Percentiles rank a stretch among this genome's conserved stretches.
Conservation (phyloP, 345 rosid species). For the Eucalyptus leucophloia region DNA sequence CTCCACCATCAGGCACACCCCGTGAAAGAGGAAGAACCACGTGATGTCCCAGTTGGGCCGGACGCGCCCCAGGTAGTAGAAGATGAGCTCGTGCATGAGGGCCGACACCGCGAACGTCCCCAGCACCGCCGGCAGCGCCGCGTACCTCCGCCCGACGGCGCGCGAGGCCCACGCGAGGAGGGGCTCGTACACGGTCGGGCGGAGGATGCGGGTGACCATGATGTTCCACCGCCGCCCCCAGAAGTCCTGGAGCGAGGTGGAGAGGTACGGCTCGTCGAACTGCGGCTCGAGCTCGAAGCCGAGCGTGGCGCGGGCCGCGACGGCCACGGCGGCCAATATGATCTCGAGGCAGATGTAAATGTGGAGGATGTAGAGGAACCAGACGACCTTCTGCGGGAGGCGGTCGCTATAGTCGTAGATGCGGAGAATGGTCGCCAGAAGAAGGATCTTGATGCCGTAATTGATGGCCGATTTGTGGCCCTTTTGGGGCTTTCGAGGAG, state of each 20-base stretch:
- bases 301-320: not conserved
- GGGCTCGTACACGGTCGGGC: constrained; percentile 11
- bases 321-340: not conserved
- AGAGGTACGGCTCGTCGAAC: constrained; percentile 15
- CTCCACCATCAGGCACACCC: constrained; percentile 3
- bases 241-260: constrained; percentile 21
- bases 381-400: not conserved
- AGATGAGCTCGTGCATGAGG: constrained; percentile 10
- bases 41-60: constrained; percentile 10
- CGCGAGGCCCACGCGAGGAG: not conserved
- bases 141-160: not conserved
- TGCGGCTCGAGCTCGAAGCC: constrained; percentile 20
- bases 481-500: not conserved
- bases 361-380: not conserved
- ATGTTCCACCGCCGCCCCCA: constrained; percentile 25
- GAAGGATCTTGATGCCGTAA: not conserved
- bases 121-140: constrained; percentile 10
- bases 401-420: not conserved
- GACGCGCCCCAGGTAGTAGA: constrained; percentile 10
- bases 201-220: constrained; percentile 15
- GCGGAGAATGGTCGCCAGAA: not conserved
- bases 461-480: not conserved
- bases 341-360: constrained; percentile 9
- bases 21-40: constrained; percentile 17
- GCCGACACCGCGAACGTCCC: constrained; percentile 13